Base-by-base conservation (phyloP, 2,329 filamentous ascomycete genomes). In the Penicillium expansum region DNA sequence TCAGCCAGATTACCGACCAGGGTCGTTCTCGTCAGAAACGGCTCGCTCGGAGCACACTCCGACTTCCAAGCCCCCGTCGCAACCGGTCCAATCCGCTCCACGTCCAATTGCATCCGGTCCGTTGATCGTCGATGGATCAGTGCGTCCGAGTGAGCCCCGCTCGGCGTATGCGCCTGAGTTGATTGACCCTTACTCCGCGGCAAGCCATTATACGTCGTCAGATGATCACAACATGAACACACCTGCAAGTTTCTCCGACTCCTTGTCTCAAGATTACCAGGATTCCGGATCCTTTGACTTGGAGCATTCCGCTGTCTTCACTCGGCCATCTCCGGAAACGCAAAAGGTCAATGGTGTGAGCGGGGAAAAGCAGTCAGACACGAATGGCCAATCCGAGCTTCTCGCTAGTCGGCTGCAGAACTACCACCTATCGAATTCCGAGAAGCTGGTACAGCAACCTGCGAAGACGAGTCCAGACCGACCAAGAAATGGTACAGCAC, bases 121-220 rank as follows among this genome's bases (percentile, higher is more conserved):
- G 29, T 61, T 80, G 55, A 79, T 80, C 37, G 74, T 80, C 6
- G 78, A 80, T 66, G 78, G 78, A 7, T 79, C 78, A 14, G 71
- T 77, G 30, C 73, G 73, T 32, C 69, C 65, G 3, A 74, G 69
- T 60, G 76, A 77, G 45, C 66, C 65, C 24, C 72, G 72, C 29
- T 60, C 69, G 27, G 63, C 70, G n/a, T 63, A 67, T 55, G 58
- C 67, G 7, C 65, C 70, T 20, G 73, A 77, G 20, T 62, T 69
- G 39, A 67, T 71, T 35, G 75, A 76, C 53, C 70, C 70, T 6
- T 73, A 74, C 43, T 67, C 67, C 22, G 61, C 71, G 5, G 67
- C 71, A 53, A 75, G 70, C 44, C 71, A 76, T 55, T 76, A 74
- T 60, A 74, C 72, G 9, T 77, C 76, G 20, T 77, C 73, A 6